phyloP scores from a whole-genome alignment of 2,329 filamentous ascomycete genomes.

The Alternaria conjuncta region DNA sequence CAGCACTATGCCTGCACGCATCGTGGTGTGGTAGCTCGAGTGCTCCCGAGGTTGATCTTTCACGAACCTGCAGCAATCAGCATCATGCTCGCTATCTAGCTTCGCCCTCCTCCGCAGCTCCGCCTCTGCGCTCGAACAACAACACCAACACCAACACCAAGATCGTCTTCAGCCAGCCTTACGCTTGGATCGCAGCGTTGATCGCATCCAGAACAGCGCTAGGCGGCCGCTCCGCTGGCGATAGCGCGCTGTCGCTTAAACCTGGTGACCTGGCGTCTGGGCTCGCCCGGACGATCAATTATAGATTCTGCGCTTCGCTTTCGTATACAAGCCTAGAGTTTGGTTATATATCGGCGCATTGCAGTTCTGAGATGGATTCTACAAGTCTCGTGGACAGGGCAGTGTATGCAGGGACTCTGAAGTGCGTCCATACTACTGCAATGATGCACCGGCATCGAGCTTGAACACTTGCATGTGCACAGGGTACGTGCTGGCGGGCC shows the following conservation, averaged over 20 bases:
- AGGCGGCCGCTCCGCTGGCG: neutral
- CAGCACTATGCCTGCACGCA: neutral
- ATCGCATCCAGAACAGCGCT: neutral
- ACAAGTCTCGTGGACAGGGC: neutral
- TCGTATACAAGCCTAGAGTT: neutral
- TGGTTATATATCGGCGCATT: neutral
- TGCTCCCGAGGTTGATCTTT: neutral
- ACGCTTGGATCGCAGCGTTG: neutral
- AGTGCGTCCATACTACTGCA: neutral
- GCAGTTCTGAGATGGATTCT: neutral
- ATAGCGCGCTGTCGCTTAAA: slow-evolving; percentile 1
- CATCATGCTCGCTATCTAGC: neutral
- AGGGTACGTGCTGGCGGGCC: neutral
- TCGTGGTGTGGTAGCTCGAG: neutral
- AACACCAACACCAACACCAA: neutral
- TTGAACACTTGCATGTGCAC: neutral
- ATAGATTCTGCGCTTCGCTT: neutral
- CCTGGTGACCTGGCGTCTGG: neutral
- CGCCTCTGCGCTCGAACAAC: neutral
- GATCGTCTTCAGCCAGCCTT: slow-evolving; percentile 4
- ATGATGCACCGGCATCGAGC: neutral
- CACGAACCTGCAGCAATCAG: neutral
- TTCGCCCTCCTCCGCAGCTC: neutral
- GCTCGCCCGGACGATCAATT: neutral
- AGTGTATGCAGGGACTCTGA: neutral